Percentiles rank a stretch among this genome's conserved stretches.
phyloP scores from a whole-genome alignment of 306 rosid species.

The Cucumis sativus region Cucumber_9930_V3 NC_026655.2:30532001-30532500 shows the following conservation, averaged over 20 bases:
- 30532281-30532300: not conserved
- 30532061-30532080: constrained; percentile 23
- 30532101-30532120: constrained; percentile 28
- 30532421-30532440: no score
- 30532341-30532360: not conserved
- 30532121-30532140: constrained; percentile 22
- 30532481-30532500: not conserved
- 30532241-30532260: not conserved
- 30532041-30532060: constrained; percentile 13
- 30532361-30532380: not conserved
- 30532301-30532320: not conserved
- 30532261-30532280: not conserved
- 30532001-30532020: constrained; percentile 25
- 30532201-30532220: not conserved
- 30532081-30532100: constrained; percentile 26
- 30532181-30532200: not conserved
- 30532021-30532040: constrained; percentile 19
- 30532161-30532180: not conserved
- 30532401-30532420: no score
- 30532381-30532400: no score
- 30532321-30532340: not conserved
- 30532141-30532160: not conserved
- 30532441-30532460: no score
- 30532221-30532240: not conserved
- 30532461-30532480: not conserved